A percentile compares a stretch with the other conserved stretches of the same genome.
phyloP scores from a whole-genome alignment of 192 early-diverging fungal species.

The Dissophora globulifera region DNA sequence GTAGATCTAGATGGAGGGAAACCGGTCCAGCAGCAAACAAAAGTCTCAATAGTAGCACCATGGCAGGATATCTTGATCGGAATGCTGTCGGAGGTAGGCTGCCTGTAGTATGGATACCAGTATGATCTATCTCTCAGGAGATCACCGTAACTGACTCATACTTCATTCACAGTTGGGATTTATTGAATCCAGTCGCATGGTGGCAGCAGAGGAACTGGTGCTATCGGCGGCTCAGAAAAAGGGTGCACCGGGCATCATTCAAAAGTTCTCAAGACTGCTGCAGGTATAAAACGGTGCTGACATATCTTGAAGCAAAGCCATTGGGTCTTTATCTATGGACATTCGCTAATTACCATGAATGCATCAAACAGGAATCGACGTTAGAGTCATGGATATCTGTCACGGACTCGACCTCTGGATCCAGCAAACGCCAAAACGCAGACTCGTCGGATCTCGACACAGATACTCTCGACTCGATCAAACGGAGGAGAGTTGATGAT shows the following conservation, averaged over 20 bases:
- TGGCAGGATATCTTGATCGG: slow-evolving; percentile 42
- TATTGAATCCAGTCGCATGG: slow-evolving; percentile 43
- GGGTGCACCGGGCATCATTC: slow-evolving; percentile 28
- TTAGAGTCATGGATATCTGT: background rate
- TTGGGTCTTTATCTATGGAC: too few relatives aligned
- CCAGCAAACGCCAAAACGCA: slow-evolving; percentile 28
- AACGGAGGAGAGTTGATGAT: slow-evolving; percentile 38
- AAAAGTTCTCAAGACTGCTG: slow-evolving; percentile 23
- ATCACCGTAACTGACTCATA: too few relatives aligned
- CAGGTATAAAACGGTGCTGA: slow-evolving; percentile 20
- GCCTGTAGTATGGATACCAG: too few relatives aligned
- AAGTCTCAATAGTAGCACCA: background rate
- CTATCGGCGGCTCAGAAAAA: slow-evolving; percentile 20
- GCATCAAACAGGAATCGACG: slow-evolving; percentile 13
- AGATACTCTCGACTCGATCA: slow-evolving; percentile 25
- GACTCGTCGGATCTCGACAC: slow-evolving; percentile 2
- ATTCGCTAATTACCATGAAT: too few relatives aligned
- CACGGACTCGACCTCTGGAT: background rate
- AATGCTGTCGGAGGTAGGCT: slow-evolving; percentile 40
- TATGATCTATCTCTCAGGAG: too few relatives aligned
- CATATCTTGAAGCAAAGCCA: background rate
- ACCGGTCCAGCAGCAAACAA: too few relatives aligned
- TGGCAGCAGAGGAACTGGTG: slow-evolving; percentile 43
- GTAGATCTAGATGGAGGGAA: too few relatives aligned
- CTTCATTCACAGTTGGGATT: slow-evolving; percentile 28